A percentile compares a stretch with the other conserved stretches of the same genome.
Evolutionary conservation across 2,329 filamentous ascomycete genomes (phyloP).

Genomic region (Ceratocystis eucalypticola): DNA sequence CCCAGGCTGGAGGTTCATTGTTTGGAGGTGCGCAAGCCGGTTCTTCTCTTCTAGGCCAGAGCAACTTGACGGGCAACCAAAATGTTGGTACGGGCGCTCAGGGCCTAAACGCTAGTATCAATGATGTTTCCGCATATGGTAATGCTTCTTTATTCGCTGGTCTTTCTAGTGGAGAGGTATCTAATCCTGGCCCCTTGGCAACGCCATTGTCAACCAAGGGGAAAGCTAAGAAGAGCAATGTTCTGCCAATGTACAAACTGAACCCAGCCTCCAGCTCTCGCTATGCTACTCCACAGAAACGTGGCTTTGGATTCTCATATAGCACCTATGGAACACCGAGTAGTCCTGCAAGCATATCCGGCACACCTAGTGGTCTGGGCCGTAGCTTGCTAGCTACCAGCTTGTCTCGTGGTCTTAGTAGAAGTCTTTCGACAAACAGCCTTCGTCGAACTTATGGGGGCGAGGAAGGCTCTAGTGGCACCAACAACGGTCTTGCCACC

Average conservation of each 20-base stretch:
- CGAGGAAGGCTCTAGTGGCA: slow-evolving; percentile 42
- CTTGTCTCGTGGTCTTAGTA: slow-evolving; percentile 58
- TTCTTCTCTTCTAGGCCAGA: slow-evolving; percentile 37
- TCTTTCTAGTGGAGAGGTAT: slow-evolving; percentile 46
- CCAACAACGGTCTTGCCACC: slow-evolving; percentile 1
- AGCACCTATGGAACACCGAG: slow-evolving; percentile 78
- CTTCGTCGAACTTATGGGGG: slow-evolving; percentile 67
- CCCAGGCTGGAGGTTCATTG: slow-evolving; percentile 33
- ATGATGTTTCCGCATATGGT: slow-evolving; percentile 79
- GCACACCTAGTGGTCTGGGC: slow-evolving; percentile 51
- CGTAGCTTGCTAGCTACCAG: slow-evolving; percentile 54
- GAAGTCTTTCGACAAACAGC: slow-evolving; percentile 80
- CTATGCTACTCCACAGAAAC: slow-evolving; percentile 70
- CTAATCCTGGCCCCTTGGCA: slow-evolving; percentile 75
- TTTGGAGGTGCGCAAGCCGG: slow-evolving; percentile 31
- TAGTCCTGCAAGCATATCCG: slow-evolving; percentile 49
- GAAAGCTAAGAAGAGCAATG: slow-evolving; percentile 64
- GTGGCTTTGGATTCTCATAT: slow-evolving; percentile 84
- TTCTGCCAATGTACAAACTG: slow-evolving; percentile 75
- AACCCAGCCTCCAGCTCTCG: slow-evolving; percentile 69
- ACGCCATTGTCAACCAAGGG: slow-evolving; percentile 68
- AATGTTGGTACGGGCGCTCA: slow-evolving; percentile 34
- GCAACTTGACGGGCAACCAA: slow-evolving; percentile 34
- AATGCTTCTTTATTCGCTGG: slow-evolving; percentile 74
- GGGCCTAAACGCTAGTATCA: slow-evolving; percentile 62